Evolutionary conservation across 1,139 yeast species (phyloP), one percentile per base, ranked within the genome.

Genomic region (Diutina rugosa): DNA sequence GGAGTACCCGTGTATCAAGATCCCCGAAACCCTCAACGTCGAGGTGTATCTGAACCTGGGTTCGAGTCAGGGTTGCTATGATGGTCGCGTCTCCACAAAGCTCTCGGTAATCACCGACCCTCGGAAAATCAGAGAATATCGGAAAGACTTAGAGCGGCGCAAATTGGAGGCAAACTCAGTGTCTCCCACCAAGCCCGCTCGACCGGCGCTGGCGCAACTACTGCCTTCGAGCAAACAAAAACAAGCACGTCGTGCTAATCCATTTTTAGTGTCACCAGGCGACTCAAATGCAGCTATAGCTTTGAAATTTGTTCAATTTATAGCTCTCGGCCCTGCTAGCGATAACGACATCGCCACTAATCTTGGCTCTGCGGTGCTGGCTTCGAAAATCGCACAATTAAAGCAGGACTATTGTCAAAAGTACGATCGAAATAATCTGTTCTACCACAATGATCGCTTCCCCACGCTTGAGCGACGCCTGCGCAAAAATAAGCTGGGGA

Each of bases 251-350:
- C 18, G 18, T 7, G 14, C 45, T n/a, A 32, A 49, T 16, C 53
- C 53, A 44, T 49, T 49, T 49, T 30, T 59, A 21, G 59, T 65
- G 10, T 38, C 59, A 1, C 30, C 61, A 4, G 41, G 61, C n/a
- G 77, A 73, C 57, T 55, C 70, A 3, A 57, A 59, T 14, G 55
- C 62, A 10, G 64, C 59, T n/a, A 56, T 65, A 7, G 41, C 62
- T 12, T 54, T 58, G 55, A 74, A 73, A 58, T 70, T 75, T 57
- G 59, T 74, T 26, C 66, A 69, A 55, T 66, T 71, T 58, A 55
- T 73, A 56, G 75, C 79, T 18, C 65, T 76, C 55, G 80, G 79
- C 9, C 80, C 80, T 9, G 65, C 68, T 46, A 62, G 73, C 9
- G 46, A 58, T 16, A 49, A 54, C 26, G 49, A 35, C 8, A 32